Conservation (phyloP, 163 green algal species). For the Scenedesmus sp. region DNA sequence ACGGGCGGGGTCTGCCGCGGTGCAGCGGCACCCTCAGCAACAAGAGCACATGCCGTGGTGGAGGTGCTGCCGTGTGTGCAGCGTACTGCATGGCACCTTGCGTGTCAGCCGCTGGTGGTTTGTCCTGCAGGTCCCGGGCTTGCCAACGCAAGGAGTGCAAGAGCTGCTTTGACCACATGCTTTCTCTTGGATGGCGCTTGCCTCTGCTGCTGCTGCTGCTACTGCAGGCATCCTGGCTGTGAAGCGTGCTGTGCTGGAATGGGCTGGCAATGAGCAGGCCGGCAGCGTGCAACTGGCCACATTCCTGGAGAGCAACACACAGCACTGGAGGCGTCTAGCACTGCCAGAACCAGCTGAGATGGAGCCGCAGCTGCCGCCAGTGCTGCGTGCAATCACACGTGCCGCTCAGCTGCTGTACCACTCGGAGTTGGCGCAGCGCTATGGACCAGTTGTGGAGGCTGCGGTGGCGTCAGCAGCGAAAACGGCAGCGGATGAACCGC, state of each 20-base stretch:
- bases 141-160: too few species aligned
- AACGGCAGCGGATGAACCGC: conserved; percentile 10
- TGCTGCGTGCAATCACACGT: conserved; percentile 14
- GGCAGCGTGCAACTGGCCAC: conserved; percentile 74
- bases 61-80: background rate
- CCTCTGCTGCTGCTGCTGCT: conserved; percentile 17
- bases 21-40: background rate
- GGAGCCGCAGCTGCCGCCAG: background rate
- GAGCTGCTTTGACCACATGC: background rate
- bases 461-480: conserved; percentile 23
- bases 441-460: background rate
- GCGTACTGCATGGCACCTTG: background rate
- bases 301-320: conserved; percentile 64
- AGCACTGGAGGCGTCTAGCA: conserved; percentile 52
- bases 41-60: background rate
- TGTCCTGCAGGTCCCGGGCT: background rate
- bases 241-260: conserved; percentile 79
- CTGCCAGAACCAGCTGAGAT: background rate
- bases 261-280: conserved; percentile 85
- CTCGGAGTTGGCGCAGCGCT: background rate
- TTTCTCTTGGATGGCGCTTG: background rate
- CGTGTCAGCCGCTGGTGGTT: too few species aligned
- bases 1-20: background rate
- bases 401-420: conserved; percentile 49
- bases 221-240: conserved; percentile 65